Evolutionary conservation across 1,139 yeast species (phyloP).

Genomic region (Hemisphaericaspora subhashii): DNA sequence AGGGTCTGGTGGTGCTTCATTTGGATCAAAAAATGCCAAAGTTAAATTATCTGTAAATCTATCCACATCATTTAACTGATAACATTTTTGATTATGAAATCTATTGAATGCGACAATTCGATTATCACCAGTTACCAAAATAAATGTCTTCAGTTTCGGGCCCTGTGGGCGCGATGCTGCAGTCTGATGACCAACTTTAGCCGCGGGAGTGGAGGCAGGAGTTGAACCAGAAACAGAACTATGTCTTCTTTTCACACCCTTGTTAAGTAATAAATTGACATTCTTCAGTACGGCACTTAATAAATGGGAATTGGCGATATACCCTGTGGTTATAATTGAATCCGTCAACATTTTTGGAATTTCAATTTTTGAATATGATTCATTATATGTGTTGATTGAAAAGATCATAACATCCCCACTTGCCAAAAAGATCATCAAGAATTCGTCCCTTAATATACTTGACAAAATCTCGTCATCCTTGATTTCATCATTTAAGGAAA

Average conservation of each 20-base stretch:
- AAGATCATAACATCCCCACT: constrained; percentile 58
- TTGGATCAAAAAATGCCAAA: constrained; percentile 58
- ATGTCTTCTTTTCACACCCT: constrained; percentile 35
- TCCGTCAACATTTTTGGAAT: constrained; percentile 57
- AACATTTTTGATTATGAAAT: constrained; percentile 65
- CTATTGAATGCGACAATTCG: constrained; percentile 64
- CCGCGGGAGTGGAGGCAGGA: constrained; percentile 13
- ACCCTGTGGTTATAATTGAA: constrained; percentile 68
- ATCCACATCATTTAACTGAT: constrained; percentile 60
- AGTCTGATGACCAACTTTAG: constrained; percentile 13
- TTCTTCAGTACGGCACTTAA: constrained; percentile 45
- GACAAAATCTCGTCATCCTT: constrained; percentile 51
- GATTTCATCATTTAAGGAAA: constrained; percentile 36
- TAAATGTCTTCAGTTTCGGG: constrained; percentile 51
- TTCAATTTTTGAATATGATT: constrained; percentile 34
- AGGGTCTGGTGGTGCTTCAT: constrained; percentile 69
- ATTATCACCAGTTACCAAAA: constrained; percentile 76
- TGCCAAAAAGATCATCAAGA: constrained; percentile 51
- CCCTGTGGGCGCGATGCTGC: constrained; percentile 13
- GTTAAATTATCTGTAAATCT: constrained; percentile 54
- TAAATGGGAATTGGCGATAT: constrained; percentile 50
- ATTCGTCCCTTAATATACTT: constrained; percentile 52
- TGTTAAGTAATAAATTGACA: constrained; percentile 30
- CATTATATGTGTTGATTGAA: constrained; percentile 42
- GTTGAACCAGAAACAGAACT: constrained; percentile 9